Base-by-base conservation (phyloP, 331 rosid genomes). In the Quercus phellos region DNA sequence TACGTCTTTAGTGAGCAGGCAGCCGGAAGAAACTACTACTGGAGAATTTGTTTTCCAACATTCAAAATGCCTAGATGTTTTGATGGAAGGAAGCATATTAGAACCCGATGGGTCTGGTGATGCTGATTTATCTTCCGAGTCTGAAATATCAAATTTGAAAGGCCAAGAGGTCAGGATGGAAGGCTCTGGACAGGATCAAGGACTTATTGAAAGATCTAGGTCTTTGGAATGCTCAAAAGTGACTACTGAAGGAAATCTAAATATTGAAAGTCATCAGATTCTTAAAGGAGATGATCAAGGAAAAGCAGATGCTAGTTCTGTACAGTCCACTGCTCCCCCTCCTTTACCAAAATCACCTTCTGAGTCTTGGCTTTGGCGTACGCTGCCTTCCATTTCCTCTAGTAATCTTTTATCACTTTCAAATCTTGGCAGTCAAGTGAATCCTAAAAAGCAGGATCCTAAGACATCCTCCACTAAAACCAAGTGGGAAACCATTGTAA, bases 401-500 rank as follows among this genome's bases (percentile, higher is more conserved):
- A 79, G 82, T 79, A 90, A 85, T 32, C 78, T 88, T 35, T 70
- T 85, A 53, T 29, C 83, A 26, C 85, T 72, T 42, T 81, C 86
- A 29, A 85, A 78, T 80, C 71, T 80, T 58, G 84, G 87, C 55
- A 43, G 32, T 67, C 70, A 78, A 27, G 59, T 77, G 11, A 69
- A 72, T 55, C 71, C 77, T 17, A 87, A 87, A 77, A 85, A 75
- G 79, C 80, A 74, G 55, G 90, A 75, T 34, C 84, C 88, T 22
- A 80, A 85, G 55, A 77, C 82, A 55, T 42, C 93, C 43, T 84
- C 89, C 21, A 51, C 82, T 34, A 81, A 77, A 78, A 73, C 86
- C 77, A 93, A 91, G 89, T 93, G 99, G 99, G 97, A 95, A 85
- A 93, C 99, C 66, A 91, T 95, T 27, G 98, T 93, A 61, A 95